Evolutionary conservation across 2,329 filamentous ascomycete genomes (phyloP), one percentile per base, ranked within the genome.

Genomic region (Aspergillus ustus): DNA sequence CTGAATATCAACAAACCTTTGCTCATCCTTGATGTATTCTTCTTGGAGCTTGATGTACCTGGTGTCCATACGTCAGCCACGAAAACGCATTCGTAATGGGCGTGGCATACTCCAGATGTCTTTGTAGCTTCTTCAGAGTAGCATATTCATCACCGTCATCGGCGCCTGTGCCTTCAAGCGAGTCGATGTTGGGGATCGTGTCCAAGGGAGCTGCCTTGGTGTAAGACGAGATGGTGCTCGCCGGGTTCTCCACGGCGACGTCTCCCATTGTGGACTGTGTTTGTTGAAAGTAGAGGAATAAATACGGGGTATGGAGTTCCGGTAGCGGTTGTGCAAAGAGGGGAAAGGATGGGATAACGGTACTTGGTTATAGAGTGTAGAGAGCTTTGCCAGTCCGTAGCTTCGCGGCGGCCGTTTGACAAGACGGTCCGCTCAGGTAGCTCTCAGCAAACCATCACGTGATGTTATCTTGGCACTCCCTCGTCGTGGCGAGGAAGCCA

Each of bases 11-110:
- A 45, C 76, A 59, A 80, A 91, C 90, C 92, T 89, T 83, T 99
- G 95, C 84, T 99, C 95, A 87, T 99, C 95, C 83, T 99, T 99
- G 88, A 99, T 99, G 81, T 99, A 99, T 78, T 99, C 95, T 81
- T 99, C 95, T 82, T 99, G 95, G 71, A 99, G 86, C 80, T 97
- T 92, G 77, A 98, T 97, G 79, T 96, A 92, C 78, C 90, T 92
- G 70, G 67, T 60, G 66, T 63, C 44, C 48, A 58, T 44, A 55
- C 49, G 64, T 73, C 62, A 73, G 66, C 65, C 55, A 52, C 37
- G 37, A 48, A 40, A 46, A 53, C 7, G 15, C 9, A 17, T 15
- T 25, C n/a, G 25, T 25, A 31, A 64, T 52, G 20, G 29, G 15
- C 43, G 7, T 25, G 54, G 59, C 87, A 71, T 86, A 98, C 89